These are phyloP conservation scores for Strigomonas galati DNA, from an alignment of 208 protist species.

Conservation along the genomic window DNA sequence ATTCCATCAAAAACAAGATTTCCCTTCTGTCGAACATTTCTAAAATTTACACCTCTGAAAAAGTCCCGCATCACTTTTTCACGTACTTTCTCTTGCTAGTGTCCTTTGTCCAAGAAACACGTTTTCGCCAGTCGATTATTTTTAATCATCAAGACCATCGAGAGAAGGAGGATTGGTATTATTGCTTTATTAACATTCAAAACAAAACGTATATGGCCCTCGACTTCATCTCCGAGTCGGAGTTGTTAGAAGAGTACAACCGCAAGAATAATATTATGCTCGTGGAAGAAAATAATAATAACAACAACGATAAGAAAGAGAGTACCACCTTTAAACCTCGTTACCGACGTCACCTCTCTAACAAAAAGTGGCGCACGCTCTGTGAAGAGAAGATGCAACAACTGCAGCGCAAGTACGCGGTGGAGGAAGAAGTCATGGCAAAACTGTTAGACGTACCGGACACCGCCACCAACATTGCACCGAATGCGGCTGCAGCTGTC, in stretches of 20 bases:
- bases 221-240: not conserved
- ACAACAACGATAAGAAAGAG: too few relatives aligned
- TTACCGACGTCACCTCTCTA: not conserved
- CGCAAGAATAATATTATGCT: not conserved
- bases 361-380: not conserved
- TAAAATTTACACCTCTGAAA: not conserved
- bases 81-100: not conserved
- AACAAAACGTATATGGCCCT: slow-evolving; percentile 8
- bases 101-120: not conserved
- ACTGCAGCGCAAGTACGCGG: not conserved
- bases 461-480: not conserved
- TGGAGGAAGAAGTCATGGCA: not conserved
- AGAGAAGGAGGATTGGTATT: slow-evolving; percentile 1
- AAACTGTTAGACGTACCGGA: not conserved
- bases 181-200: slow-evolving; percentile 10
- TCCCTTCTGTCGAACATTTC: not conserved
- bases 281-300: too few relatives aligned
- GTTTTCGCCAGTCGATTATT: not conserved
- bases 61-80: not conserved
- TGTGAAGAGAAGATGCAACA: not conserved
- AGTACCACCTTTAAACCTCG: not conserved
- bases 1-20: not conserved
- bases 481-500: not conserved
- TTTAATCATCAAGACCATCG: not conserved
- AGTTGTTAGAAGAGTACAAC: not conserved